Evolutionary conservation across 441 rosid genomes (phyloP).

Genomic region (Hura crepitans): DNA sequence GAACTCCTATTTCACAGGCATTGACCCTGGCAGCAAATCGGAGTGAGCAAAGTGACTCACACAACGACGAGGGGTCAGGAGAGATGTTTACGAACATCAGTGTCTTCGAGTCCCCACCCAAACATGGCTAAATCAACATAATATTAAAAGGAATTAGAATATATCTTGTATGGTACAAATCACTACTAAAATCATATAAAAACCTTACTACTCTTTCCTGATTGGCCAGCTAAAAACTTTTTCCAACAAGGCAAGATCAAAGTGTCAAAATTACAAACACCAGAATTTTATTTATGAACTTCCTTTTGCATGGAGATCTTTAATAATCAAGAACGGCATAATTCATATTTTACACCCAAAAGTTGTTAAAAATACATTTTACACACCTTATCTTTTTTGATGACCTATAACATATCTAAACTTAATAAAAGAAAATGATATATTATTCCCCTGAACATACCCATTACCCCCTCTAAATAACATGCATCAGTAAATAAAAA

Average conservation of each 20-base stretch:
- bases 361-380: too few species aligned
- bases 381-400: too few species aligned
- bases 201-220: neutral
- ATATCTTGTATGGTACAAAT: neutral
- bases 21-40: conserved; percentile 97
- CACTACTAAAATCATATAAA: neutral
- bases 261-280: neutral
- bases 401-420: too few species aligned
- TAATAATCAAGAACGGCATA: too few species aligned
- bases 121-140: conserved; percentile 66
- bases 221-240: too few species aligned
- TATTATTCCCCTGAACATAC: too few species aligned
- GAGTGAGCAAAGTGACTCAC: conserved; percentile 93
- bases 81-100: conserved; percentile 93
- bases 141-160: conserved; percentile 7
- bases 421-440: too few species aligned
- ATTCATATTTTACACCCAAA: too few species aligned
- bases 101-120: conserved; percentile 97
- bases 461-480: too few species aligned
- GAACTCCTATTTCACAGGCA: conserved; percentile 91
- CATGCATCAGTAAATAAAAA: too few species aligned
- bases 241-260: neutral
- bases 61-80: conserved; percentile 68
- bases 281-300: neutral
- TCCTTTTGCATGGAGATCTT: neutral